Evolutionary conservation across 192 early-diverging fungal species (phyloP).

Genomic region (Coemansia sp.): DNA sequence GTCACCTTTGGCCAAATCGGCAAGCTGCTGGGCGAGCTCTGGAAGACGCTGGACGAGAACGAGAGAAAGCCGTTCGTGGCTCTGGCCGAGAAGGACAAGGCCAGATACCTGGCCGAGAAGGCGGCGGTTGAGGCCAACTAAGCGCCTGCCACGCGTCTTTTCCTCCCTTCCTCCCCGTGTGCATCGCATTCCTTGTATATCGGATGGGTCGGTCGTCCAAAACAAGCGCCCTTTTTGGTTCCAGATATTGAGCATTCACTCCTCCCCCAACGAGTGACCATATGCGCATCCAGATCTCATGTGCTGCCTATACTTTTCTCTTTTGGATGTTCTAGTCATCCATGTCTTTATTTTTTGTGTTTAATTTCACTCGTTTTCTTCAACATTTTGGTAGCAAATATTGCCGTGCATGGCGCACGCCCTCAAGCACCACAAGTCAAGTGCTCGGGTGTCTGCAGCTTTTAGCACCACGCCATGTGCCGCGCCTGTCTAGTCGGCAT

Average conservation of each 20-base stretch:
- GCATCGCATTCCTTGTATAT: background rate
- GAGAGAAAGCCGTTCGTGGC: conserved; percentile 60
- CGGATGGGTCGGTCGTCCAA: conserved; percentile 8
- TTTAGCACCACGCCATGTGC: background rate
- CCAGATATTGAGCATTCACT: background rate
- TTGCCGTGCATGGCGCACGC: background rate
- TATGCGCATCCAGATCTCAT: no score
- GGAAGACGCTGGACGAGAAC: conserved; percentile 57
- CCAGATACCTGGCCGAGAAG: conserved; percentile 48
- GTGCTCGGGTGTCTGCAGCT: background rate
- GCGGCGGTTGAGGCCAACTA: conserved; percentile 13
- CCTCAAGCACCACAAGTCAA: background rate
- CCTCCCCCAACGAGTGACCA: background rate
- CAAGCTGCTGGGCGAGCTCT: conserved; percentile 68
- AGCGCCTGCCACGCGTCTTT: no score
- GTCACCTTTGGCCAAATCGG: conserved; percentile 71
- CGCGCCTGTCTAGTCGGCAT: no score
- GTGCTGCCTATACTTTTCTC: no score
- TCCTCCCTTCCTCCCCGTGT: no score
- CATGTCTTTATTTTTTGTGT: background rate
- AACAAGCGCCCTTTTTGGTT: background rate
- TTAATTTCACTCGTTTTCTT: background rate
- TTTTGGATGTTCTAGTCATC: background rate
- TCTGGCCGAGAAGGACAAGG: conserved; percentile 51
- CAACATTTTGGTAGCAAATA: background rate